Evolutionary conservation across 169 alveolate species (phyloP).

Genomic region (Cryptosporidium bovis): DNA sequence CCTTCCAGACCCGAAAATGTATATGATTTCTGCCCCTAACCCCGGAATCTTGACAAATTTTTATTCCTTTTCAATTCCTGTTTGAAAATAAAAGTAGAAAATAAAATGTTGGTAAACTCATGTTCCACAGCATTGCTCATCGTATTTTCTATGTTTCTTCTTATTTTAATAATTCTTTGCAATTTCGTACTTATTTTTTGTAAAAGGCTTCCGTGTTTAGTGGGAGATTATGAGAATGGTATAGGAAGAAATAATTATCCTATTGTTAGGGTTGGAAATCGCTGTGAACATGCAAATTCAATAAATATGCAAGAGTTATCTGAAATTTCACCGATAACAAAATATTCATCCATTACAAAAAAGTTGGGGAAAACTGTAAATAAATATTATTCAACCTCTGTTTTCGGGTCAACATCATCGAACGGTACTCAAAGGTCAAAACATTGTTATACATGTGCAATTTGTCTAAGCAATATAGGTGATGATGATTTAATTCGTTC

Average conservation of each 20-base stretch:
- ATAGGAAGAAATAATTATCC: background rate
- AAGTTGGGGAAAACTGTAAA: background rate
- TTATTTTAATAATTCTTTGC: constrained; percentile 32
- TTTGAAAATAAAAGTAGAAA: background rate
- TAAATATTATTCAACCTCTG: background rate
- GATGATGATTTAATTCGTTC: constrained; percentile 39
- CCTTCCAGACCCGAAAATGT: too few species aligned
- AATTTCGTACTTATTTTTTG: constrained; percentile 51
- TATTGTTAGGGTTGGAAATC: background rate
- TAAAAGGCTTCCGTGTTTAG: constrained; percentile 40
- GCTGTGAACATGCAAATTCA: background rate
- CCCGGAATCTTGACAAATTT: too few species aligned
- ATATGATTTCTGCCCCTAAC: too few species aligned
- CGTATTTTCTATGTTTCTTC: constrained; percentile 49
- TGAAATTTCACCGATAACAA: constrained; percentile 22
- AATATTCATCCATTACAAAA: constrained; percentile 17
- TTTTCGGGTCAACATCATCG: constrained; percentile 11
- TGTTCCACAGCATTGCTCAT: constrained; percentile 17
- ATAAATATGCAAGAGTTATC: constrained; percentile 33
- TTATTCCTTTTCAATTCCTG: too few species aligned
- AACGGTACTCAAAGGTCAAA: constrained; percentile 26
- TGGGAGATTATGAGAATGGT: background rate
- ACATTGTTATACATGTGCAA: constrained; percentile 35
- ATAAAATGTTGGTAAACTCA: background rate
- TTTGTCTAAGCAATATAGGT: constrained; percentile 41